phyloP scores from a whole-genome alignment of 2,329 filamentous ascomycete species.

The Plectosphaerella sp. region DNA sequence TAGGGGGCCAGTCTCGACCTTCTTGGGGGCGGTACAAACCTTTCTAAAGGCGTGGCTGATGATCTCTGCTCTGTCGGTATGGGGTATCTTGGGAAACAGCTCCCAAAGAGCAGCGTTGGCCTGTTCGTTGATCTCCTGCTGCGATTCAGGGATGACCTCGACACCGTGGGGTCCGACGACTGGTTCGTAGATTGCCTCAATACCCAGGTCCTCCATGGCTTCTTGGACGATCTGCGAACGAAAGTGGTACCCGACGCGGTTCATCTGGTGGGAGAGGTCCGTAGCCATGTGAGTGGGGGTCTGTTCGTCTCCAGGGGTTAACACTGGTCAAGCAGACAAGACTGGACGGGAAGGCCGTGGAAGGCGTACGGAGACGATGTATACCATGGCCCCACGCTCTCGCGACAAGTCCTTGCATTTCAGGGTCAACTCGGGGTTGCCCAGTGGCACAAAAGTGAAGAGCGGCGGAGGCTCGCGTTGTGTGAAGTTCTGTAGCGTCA shows the following conservation, averaged over 20 bases:
- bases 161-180: conserved; percentile 9
- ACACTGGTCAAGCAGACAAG: not conserved
- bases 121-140: conserved; percentile 57
- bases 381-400: conserved; percentile 58
- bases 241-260: conserved; percentile 58
- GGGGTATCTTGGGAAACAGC: conserved; percentile 60
- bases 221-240: conserved; percentile 55
- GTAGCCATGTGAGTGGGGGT: conserved; percentile 15
- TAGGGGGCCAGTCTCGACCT: not conserved
- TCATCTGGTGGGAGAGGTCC: conserved; percentile 46
- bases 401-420: conserved; percentile 62
- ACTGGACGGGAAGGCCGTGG: not conserved
- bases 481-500: conserved; percentile 43
- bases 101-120: conserved; percentile 59
- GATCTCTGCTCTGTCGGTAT: conserved; percentile 59
- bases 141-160: conserved; percentile 56
- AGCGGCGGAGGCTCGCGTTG: conserved; percentile 50
- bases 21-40: conserved; percentile 32
- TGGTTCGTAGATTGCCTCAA: conserved; percentile 11
- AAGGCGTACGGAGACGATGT: conserved; percentile 57
- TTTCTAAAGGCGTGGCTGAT: conserved; percentile 60
- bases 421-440: conserved; percentile 55
- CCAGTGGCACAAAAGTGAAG: conserved; percentile 59
- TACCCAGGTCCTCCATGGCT: conserved; percentile 27
- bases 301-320: not conserved